Evolutionary conservation across 1,139 yeast genomes (phyloP).

Genomic region (Blastobotrys persicus): DNA sequence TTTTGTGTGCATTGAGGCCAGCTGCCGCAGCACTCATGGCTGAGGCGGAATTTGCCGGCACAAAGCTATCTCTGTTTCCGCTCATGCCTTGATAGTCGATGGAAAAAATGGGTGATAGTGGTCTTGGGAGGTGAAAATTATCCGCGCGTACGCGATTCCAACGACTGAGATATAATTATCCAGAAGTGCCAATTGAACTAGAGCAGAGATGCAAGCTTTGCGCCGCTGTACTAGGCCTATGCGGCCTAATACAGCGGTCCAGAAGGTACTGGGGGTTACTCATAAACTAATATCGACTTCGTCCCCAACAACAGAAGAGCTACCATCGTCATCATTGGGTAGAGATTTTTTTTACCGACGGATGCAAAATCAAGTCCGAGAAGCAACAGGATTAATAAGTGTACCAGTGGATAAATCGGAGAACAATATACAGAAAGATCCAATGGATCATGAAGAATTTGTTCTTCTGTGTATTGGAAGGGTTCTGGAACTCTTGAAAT

Average conservation of each 20-base stretch:
- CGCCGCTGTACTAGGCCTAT: conserved; percentile 16
- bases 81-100: conserved; percentile 10
- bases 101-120: neutral
- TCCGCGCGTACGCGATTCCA: conserved; percentile 1
- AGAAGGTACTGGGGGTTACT: neutral
- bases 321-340: neutral
- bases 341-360: conserved; percentile 9
- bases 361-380: conserved; percentile 11
- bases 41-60: conserved; percentile 71
- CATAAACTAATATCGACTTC: neutral
- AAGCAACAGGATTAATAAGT: conserved; percentile 1
- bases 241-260: conserved; percentile 14
- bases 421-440: no score
- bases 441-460: neutral
- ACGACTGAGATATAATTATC: no score
- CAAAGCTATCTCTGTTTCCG: conserved; percentile 78
- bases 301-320: no score
- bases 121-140: conserved; percentile 2
- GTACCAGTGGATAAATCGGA: neutral
- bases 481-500: neutral
- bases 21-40: conserved; percentile 68
- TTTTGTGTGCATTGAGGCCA: conserved; percentile 65
- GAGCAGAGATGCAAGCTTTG: conserved; percentile 8
- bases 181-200: no score
- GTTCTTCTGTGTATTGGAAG: neutral